Percentiles rank a stretch among this genome's conserved stretches.
phyloP scores from a whole-genome alignment of 2,329 filamentous ascomycete species.

The Colletotrichum brevisporum region DNA sequence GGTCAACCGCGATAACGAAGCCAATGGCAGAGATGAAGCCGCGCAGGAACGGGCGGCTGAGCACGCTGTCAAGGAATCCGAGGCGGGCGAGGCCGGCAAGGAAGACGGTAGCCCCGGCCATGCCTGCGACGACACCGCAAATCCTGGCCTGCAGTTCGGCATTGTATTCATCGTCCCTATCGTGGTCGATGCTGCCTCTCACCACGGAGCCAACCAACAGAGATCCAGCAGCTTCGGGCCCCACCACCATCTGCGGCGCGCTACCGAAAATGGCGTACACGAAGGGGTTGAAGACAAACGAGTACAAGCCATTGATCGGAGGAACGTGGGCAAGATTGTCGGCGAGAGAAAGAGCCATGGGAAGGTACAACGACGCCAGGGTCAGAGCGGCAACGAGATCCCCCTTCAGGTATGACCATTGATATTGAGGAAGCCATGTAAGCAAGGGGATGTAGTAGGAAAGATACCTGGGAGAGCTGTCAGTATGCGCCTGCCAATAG shows the following conservation, averaged over 20 bases:
- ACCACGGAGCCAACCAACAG: constrained; percentile 91
- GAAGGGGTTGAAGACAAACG: constrained; percentile 92
- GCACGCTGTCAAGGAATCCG: constrained; percentile 93
- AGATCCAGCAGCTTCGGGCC: constrained; percentile 94
- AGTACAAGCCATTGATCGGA: constrained; percentile 93
- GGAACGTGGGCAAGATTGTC: constrained; percentile 94
- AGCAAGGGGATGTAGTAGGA: constrained; percentile 94
- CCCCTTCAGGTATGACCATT: constrained; percentile 83
- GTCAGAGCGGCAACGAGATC: constrained; percentile 91
- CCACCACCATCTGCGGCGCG: constrained; percentile 93
- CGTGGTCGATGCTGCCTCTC: constrained; percentile 79
- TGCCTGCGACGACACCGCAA: constrained; percentile 88
- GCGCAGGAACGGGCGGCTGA: constrained; percentile 91
- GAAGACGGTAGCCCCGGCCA: constrained; percentile 91
- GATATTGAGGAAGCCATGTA: constrained; percentile 92
- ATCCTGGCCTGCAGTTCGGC: constrained; percentile 83
- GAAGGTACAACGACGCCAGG: constrained; percentile 98
- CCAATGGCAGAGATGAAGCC: constrained; percentile 98
- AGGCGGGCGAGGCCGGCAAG: constrained; percentile 86
- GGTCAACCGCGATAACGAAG: constrained; percentile 95
- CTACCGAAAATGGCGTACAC: constrained; percentile 93
- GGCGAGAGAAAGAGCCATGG: constrained; percentile 94
- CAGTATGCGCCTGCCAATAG: not conserved
- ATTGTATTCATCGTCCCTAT: constrained; percentile 74
- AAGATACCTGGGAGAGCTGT: constrained; percentile 74